Base-by-base conservation (phyloP, 2,329 filamentous ascomycete species). In the Colletotrichum theobromicola region DNA sequence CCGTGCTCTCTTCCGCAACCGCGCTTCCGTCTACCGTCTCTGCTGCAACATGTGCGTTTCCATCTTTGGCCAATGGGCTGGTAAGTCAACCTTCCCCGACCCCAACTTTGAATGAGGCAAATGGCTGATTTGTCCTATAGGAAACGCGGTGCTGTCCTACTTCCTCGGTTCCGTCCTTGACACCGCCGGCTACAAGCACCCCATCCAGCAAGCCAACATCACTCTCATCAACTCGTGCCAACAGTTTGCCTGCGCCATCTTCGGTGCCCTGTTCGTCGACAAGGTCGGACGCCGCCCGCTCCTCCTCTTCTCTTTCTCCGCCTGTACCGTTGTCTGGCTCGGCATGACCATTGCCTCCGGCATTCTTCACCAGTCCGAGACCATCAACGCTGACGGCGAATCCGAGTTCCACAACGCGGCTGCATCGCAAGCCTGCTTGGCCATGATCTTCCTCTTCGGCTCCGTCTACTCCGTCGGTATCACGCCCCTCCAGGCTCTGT, bases 391-490 rank as follows among this genome's bases (percentile, higher is more conserved):
- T 0, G 75, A 81, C 30, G 83, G 74, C 1, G 76, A 79, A 1
- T 66, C 78, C 5, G 73, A 76, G 50, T 75, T 75, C 79, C 81
- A 76, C 72, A 87, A 85, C 79, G 50, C 79, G 10, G 76, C 82
- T 7, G 85, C 86, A 2, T 85, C 85, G 26, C 85, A 86, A 55
- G 88, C 87, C 0, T 84, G 86, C 8, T 80, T 90, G 16, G 88
- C 87, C 26, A 87, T 90, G 78, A 87, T 90, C 66, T 91, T 90
- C 81, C 81, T 91, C 50, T 90, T 90, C 74, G 87, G 87, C 2
- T 86, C 88, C 72, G 83, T 88, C 32, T 91, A 87, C 81, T 88
- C 87, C 2, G 81, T 90, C 65, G 81, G 80, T 57, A 81, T 82
- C 67, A 83, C 81, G 2, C 82, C 81, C 1, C 79, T 83, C 4